Evolutionary conservation across 768 basidiomycete species (phyloP).

Genomic region (Steccherinum ochraceum): DNA sequence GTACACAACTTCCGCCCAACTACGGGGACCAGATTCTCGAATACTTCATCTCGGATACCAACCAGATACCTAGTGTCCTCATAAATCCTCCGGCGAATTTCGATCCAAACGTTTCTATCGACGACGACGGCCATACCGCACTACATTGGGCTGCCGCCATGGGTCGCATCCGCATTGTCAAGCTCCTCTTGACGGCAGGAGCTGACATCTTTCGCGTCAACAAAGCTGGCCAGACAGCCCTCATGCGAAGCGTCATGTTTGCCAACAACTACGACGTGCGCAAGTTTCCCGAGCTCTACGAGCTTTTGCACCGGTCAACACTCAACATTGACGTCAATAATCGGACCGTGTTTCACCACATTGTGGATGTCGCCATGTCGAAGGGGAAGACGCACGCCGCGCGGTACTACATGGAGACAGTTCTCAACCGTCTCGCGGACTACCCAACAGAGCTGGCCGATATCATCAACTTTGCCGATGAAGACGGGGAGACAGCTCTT

Average conservation of each 20-base stretch:
- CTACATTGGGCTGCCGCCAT: slow-evolving; percentile 99
- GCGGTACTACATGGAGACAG: slow-evolving; percentile 97
- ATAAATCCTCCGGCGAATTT: slow-evolving; percentile 86
- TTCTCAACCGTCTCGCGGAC: slow-evolving; percentile 79
- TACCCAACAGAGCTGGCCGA: slow-evolving; percentile 96
- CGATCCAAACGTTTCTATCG: slow-evolving; percentile 93
- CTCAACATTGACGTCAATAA: slow-evolving; percentile 98
- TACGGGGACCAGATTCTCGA: slow-evolving; percentile 96
- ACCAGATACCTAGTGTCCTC: slow-evolving; percentile 82
- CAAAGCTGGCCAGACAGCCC: slow-evolving; percentile 90
- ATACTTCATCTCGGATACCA: slow-evolving; percentile 97
- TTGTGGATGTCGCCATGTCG: slow-evolving; percentile 94
- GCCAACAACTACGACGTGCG: slow-evolving; percentile 99
- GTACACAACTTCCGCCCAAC: slow-evolving; percentile 56
- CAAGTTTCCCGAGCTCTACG: slow-evolving; percentile 97
- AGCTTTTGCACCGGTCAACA: slow-evolving; percentile 94
- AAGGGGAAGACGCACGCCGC: slow-evolving; percentile 98
- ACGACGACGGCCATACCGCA: slow-evolving; percentile 96
- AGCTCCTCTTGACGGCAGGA: slow-evolving; percentile 86
- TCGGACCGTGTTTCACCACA: slow-evolving; percentile 96
- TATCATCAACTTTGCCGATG: slow-evolving; percentile 98
- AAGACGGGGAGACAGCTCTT: slow-evolving; percentile 96
- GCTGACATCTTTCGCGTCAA: slow-evolving; percentile 98
- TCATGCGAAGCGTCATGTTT: slow-evolving; percentile 99
- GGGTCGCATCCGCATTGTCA: slow-evolving; percentile 95